A percentile compares a stretch with the other conserved stretches of the same genome.
Conservation (phyloP, 1,284 basidiomycete species). For the Fistulinella cinereoalba region DNA sequence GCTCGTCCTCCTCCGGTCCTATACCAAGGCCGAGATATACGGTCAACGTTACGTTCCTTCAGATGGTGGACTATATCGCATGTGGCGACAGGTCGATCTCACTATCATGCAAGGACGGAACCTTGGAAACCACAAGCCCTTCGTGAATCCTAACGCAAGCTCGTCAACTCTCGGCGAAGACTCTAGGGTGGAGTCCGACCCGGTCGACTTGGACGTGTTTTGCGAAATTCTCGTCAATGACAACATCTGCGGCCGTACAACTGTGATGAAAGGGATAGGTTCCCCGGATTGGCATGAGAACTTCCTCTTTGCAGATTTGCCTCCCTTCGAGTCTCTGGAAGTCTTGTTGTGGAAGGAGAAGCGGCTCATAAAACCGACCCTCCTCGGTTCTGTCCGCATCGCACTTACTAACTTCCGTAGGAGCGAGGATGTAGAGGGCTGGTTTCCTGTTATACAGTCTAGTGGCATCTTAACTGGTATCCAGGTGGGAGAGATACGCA, state of each 20-base stretch:
- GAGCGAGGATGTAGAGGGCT: slow-evolving; percentile 72
- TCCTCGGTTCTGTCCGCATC: slow-evolving; percentile 63
- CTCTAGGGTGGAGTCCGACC: slow-evolving; percentile 44
- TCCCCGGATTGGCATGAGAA: slow-evolving; percentile 76
- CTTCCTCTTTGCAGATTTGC: slow-evolving; percentile 69
- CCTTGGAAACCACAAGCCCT: slow-evolving; percentile 48
- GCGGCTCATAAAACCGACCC: slow-evolving; percentile 50
- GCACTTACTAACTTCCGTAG: slow-evolving; percentile 67
- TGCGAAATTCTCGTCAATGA: slow-evolving; percentile 69
- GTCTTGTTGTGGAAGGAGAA: slow-evolving; percentile 67
- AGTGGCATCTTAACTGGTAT: slow-evolving; percentile 47
- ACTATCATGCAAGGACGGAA: slow-evolving; percentile 67
- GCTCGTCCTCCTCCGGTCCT: slow-evolving; percentile 72
- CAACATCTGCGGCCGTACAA: slow-evolving; percentile 65
- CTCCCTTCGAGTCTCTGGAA: slow-evolving; percentile 66
- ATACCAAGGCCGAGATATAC: slow-evolving; percentile 74
- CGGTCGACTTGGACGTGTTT: slow-evolving; percentile 61
- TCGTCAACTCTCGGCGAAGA: slow-evolving; percentile 34
- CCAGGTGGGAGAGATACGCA: slow-evolving; percentile 69
- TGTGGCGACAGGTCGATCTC: slow-evolving; percentile 79
- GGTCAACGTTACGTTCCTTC: slow-evolving; percentile 53
- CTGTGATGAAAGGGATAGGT: slow-evolving; percentile 61
- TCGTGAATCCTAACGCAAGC: slow-evolving; percentile 25
- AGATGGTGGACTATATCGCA: slow-evolving; percentile 74
- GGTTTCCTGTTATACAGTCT: slow-evolving; percentile 71